Base-by-base conservation (phyloP, 1,284 basidiomycete species). In the Heliocybe sulcata region DNA sequence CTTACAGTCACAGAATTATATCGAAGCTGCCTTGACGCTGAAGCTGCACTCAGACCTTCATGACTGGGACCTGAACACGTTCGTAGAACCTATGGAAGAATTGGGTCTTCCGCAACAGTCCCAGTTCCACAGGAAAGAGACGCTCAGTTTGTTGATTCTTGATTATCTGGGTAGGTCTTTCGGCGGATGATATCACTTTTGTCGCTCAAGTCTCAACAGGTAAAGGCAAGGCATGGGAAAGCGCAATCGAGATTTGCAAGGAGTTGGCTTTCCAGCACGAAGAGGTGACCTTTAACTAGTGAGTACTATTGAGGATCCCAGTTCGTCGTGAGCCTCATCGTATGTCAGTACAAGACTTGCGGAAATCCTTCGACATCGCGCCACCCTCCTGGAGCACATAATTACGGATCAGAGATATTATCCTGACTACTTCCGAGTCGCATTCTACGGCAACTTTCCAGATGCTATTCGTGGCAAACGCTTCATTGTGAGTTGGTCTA, bases 181-280 rank as follows among this genome's bases (percentile, higher is more conserved):
- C n/a, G 35, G 35, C 1, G 33, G 33, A 25, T 51, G 16, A 22
- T 51, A 22, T 22, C 22, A 51, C 20, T 9, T 11, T 47, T 29
- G 4, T 45, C 53, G 22, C 52, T 49, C 54, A 33, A 38, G 25
- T 45, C 38, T 33, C 56, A 51, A 33, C 60, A 92, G 92, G 91
- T 54, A 92, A 94, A 70, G 96, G 95, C 1, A 94, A 96, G 65
- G 94, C 96, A 2, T 98, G 94, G 83, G 96, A 99, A 70, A 89
- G 83, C 54, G 94, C 94, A 1, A 84, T 97, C 53, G 90, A 93
- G 58, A 90, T 98, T 54, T 97, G 93, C 73, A 91, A 92, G 70
- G 94, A 96, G 62, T 73, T 97, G 11, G 86, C 86, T 11, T 79
- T 77, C 57, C 92, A 96, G 64, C 94, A 97, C 70, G 80, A 88